These are phyloP conservation scores for Cyberlindnera veronae DNA, from an alignment of 805 yeast species.

Conservation along the genomic window DNA sequence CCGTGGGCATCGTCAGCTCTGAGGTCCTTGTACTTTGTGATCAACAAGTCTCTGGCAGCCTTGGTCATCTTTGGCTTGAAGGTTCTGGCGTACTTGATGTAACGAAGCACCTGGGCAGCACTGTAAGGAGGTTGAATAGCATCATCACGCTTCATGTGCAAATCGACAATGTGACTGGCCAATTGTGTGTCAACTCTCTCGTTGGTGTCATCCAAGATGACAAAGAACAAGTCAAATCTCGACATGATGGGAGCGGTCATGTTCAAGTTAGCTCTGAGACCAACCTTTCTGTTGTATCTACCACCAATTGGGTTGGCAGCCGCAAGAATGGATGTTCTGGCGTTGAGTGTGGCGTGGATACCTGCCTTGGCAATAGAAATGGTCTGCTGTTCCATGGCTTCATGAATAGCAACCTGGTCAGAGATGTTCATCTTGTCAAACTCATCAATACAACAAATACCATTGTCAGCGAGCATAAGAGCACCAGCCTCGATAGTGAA, in stretches of 20 bases:
- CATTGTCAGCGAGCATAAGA: conserved; percentile 95
- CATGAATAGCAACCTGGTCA: conserved; percentile 98
- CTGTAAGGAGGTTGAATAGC: conserved; percentile 88
- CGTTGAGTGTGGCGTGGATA: conserved; percentile 95
- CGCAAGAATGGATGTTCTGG: conserved; percentile 92
- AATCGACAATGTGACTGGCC: conserved; percentile 88
- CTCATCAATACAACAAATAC: conserved; percentile 97
- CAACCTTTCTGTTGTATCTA: conserved; percentile 82
- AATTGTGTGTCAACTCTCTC: conserved; percentile 85
- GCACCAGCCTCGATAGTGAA: conserved; percentile 99
- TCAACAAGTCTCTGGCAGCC: conserved; percentile 74
- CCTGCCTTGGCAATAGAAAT: conserved; percentile 99
- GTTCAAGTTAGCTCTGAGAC: conserved; percentile 79
- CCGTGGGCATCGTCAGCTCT: conserved; percentile 92
- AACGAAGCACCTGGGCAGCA: conserved; percentile 83
- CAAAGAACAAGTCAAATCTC: conserved; percentile 92
- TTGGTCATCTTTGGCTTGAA: conserved; percentile 86
- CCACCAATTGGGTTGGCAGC: conserved; percentile 99
- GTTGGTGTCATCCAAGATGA: conserved; percentile 90
- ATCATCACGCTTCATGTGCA: conserved; percentile 86
- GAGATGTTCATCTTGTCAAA: conserved; percentile 95
- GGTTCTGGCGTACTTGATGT: conserved; percentile 87
- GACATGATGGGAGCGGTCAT: conserved; percentile 99
- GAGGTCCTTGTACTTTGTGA: conserved; percentile 76
- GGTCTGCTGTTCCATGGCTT: conserved; percentile 99